phyloP scores from a whole-genome alignment of 139 green algal species.

The Pleodorina starrii region DNA sequence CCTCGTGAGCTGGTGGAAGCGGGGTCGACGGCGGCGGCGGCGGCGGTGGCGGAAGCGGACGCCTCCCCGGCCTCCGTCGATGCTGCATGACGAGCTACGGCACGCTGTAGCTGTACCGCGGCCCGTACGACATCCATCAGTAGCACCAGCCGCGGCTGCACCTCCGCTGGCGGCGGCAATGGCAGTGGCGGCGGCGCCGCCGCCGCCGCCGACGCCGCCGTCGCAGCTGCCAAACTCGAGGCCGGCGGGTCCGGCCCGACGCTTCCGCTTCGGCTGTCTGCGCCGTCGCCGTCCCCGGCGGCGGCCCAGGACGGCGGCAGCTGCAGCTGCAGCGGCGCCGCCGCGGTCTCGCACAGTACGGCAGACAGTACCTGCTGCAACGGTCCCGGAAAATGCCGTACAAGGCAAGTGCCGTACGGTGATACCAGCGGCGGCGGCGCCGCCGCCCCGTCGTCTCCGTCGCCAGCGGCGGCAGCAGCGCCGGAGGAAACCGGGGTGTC shows the following conservation, averaged over 20 bases:
- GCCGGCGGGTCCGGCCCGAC: too few relatives aligned
- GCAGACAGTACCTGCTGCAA: not conserved
- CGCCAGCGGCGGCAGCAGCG: not conserved
- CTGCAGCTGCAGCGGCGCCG: not conserved
- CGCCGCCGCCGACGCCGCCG: not conserved
- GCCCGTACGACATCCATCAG: not conserved
- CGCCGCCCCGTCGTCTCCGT: not conserved
- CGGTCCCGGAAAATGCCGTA: not conserved
- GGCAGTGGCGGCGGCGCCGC: too few relatives aligned
- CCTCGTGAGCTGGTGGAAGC: too few relatives aligned
- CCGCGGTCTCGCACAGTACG: not conserved
- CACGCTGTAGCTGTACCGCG: not conserved
- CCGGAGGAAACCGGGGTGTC: not conserved
- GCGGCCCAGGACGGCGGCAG: not conserved
- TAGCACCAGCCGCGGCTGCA: not conserved
- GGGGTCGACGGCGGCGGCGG: not conserved
- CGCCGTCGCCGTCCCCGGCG: not conserved
- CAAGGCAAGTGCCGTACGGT: not conserved
- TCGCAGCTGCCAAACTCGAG: not conserved
- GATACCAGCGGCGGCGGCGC: not conserved
- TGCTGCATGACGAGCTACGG: not conserved
- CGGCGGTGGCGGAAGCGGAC: not conserved
- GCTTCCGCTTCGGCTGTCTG: not conserved
- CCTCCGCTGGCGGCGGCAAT: not conserved
- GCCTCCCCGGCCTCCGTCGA: too few relatives aligned